Evolutionary conservation across 352 stramenopile genomes (phyloP).

Genomic region (Phytophthora melonis): DNA sequence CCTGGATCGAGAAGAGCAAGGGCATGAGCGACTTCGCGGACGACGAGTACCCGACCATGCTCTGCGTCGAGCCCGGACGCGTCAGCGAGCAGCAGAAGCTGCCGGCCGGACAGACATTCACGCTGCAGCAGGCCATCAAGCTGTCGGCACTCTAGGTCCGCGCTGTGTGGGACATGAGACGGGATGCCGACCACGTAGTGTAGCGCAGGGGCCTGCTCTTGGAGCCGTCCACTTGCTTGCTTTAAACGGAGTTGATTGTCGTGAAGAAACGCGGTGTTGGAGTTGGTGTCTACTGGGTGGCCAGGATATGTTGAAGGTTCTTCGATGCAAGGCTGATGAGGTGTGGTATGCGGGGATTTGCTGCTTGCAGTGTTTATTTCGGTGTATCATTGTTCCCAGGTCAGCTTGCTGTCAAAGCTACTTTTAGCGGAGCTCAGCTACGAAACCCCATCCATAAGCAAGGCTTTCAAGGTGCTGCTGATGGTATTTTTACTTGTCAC

Average conservation of each 20-base stretch:
- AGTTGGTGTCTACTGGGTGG: background rate
- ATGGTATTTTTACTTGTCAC: constrained; percentile 24
- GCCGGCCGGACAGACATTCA: constrained; percentile 60
- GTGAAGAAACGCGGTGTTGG: constrained; percentile 14
- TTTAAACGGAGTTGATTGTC: constrained; percentile 30
- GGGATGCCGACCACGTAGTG: background rate
- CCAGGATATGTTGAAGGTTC: background rate
- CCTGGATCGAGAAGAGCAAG: constrained; percentile 93
- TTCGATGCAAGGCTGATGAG: background rate
- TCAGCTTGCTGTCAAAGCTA: background rate
- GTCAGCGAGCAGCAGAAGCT: constrained; percentile 79
- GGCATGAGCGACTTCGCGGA: constrained; percentile 95
- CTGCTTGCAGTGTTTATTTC: constrained; percentile 21
- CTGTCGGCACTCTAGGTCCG: constrained; percentile 56
- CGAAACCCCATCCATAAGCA: background rate
- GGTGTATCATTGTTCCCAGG: constrained; percentile 13
- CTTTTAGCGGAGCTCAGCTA: constrained; percentile 24
- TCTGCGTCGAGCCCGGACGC: constrained; percentile 95
- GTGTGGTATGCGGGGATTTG: background rate
- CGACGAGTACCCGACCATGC: constrained; percentile 95
- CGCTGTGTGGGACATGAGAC: background rate
- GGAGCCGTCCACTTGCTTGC: constrained; percentile 1
- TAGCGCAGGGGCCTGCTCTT: background rate
- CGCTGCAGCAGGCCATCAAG: constrained; percentile 74
- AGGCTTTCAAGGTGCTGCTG: background rate